A percentile compares a stretch with the other conserved stretches of the same genome.
Conservation (phyloP, 441 rosid species). For the Monsonia emarginata region DNA sequence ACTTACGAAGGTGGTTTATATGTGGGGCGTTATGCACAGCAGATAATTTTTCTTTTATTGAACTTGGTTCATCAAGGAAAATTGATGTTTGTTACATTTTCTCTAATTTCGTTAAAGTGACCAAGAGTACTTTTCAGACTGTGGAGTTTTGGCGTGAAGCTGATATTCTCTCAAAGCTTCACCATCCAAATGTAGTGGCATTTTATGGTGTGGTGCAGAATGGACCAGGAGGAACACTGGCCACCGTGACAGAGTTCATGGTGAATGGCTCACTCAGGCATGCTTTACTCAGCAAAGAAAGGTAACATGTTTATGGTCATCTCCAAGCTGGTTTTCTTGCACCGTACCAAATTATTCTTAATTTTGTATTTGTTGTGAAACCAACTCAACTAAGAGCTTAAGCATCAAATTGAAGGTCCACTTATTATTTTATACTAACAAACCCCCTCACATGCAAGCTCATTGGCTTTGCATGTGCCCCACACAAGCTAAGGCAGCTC, state of each 20-base stretch:
- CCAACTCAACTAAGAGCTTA: no score
- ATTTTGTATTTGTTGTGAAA: no score
- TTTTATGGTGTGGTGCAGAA: slow-evolving; percentile 61
- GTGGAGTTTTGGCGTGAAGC: slow-evolving; percentile 69
- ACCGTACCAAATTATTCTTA: background rate
- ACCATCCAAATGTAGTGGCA: slow-evolving; percentile 72
- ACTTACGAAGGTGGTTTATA: background rate
- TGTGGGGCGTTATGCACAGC: background rate
- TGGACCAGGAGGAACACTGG: slow-evolving; percentile 58
- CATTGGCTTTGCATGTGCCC: no score
- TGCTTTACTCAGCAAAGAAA: slow-evolving; percentile 55
- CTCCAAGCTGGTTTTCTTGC: background rate
- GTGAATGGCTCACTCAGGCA: slow-evolving; percentile 62
- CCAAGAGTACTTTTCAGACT: slow-evolving; percentile 25
- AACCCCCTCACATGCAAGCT: no score
- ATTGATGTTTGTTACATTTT: background rate
- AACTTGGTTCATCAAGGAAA: background rate
- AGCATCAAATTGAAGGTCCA: no score
- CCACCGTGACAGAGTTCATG: slow-evolving; percentile 66
- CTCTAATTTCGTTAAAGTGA: background rate
- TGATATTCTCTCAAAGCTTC: slow-evolving; percentile 51
- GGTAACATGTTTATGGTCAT: slow-evolving; percentile 22
- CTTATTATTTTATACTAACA: no score
- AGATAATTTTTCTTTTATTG: background rate
- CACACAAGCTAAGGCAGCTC: no score